These are phyloP conservation scores for Gossypium bickii DNA, from an alignment of 345 rosid species.

Conservation along the genomic window DNA sequence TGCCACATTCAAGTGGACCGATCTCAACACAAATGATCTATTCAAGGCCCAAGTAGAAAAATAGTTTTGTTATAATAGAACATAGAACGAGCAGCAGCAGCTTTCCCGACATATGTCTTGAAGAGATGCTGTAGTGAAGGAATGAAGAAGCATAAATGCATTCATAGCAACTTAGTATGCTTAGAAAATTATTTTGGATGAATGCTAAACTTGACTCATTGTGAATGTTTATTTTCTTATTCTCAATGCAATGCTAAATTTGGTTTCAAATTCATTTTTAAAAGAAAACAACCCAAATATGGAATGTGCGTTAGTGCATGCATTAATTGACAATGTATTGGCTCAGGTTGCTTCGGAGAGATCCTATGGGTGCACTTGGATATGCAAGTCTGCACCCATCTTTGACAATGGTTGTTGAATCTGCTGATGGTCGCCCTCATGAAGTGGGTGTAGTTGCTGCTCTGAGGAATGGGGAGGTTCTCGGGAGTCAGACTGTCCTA, in stretches of 20 bases:
- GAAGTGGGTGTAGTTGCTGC: constrained; percentile 93
- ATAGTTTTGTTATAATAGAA: too few species aligned
- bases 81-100: too few species aligned
- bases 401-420: constrained; percentile 64
- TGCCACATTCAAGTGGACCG: too few species aligned
- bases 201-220: background rate
- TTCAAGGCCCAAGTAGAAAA: too few species aligned
- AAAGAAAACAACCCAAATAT: background rate
- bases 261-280: background rate
- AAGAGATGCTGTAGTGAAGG: background rate
- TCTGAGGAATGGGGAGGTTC: constrained; percentile 84
- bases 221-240: background rate
- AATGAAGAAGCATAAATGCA: background rate
- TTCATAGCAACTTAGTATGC: background rate
- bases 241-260: background rate
- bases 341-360: constrained; percentile 85
- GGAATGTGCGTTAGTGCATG: background rate
- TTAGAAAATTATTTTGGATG: background rate
- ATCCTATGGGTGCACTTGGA: constrained; percentile 98
- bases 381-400: constrained; percentile 68
- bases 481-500: constrained; percentile 94
- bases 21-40: too few species aligned
- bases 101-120: too few species aligned
- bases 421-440: constrained; percentile 79
- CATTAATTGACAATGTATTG: background rate